Evolutionary conservation across 2,329 filamentous ascomycete genomes (phyloP).

Genomic region (Furcasterigmium furcatum): DNA sequence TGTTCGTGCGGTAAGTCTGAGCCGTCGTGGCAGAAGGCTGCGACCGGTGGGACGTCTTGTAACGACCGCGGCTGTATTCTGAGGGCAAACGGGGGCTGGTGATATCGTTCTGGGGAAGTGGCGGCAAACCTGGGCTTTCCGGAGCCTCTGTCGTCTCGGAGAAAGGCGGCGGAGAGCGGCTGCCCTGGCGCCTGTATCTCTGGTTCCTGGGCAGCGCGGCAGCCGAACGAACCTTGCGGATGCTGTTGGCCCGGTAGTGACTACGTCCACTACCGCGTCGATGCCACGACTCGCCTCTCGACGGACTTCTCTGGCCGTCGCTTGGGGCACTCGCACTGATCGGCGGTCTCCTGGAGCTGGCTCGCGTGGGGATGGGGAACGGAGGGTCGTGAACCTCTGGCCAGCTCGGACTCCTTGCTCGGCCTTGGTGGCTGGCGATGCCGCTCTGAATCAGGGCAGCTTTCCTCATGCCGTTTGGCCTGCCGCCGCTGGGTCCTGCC

Average conservation of each 20-base stretch:
- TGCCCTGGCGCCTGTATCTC: conserved; percentile 45
- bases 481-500: conserved; percentile 34
- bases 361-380: conserved; percentile 86
- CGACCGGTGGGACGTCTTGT: conserved; percentile 43
- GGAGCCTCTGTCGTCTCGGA: conserved; percentile 65
- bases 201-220: conserved; percentile 62
- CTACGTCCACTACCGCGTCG: conserved; percentile 45
- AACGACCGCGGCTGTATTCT: conserved; percentile 34
- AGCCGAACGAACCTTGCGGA: conserved; percentile 83
- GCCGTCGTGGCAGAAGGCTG: conserved; percentile 60
- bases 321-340: conserved; percentile 61
- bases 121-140: conserved; percentile 69
- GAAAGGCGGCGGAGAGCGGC: conserved; percentile 62
- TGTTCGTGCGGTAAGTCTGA: conserved; percentile 34
- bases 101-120: conserved; percentile 70
- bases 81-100: conserved; percentile 51
- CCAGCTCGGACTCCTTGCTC: conserved; percentile 63
- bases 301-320: conserved; percentile 77
- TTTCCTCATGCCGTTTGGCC: conserved; percentile 66
- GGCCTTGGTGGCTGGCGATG: conserved; percentile 63
- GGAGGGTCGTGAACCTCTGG: conserved; percentile 66
- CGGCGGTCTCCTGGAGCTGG: conserved; percentile 77
- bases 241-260: conserved; percentile 56
- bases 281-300: conserved; percentile 54
- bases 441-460: conserved; percentile 79